Base-by-base conservation (phyloP, 805 yeast genomes). In the Metschnikowia hibisci region DNA sequence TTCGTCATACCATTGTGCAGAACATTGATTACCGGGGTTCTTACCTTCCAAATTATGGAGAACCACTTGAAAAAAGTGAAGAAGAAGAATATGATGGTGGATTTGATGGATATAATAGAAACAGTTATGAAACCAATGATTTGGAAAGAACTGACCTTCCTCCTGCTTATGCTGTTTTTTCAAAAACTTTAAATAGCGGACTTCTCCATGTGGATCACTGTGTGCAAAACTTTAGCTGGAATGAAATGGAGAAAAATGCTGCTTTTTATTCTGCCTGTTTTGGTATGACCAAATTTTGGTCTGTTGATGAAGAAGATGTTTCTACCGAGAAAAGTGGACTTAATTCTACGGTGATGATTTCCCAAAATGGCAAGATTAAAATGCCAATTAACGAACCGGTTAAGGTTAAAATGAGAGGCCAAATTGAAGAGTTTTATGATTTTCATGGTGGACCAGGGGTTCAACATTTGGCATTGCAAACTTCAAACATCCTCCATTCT, bases 331-430 rank as follows among this genome's bases (percentile, higher is more conserved):
- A 67, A 51, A 77, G 89, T 2, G 85, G 93, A 0, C 73, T 87
- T 43, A 71, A 77, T 42, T 83, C 95, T 10, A 76, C 80, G 18
- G 95, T 87, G 11, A 82, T 87, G 89, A 78, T 90, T 0, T 78
- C 85, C 6, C 65, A 71, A 11, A 77, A 81, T 51, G 86, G 82
- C 12, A 61, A 55, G 31, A 75, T 86, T 50, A 84, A 85, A 60
- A 81, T 87, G 80, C 95, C 96, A 12, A 76, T 87, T 39, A 87
- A 87, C 61, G 95, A 87, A 61, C 96, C 96, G 0, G 91, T 88
- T 0, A 59, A 67, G 38, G 87, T 90, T 1, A 59, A 67, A 32
- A 74, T 75, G 57, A 78, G 71, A 56, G 81, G 90, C 3, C 96
- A 87, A 57, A 82, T 87, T 46, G 95, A 87, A 61, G 96, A 87